Percentiles rank a stretch among this genome's conserved stretches.
Conservation (phyloP, 2,329 filamentous ascomycete species). For the Botrytis cinerea region DNA sequence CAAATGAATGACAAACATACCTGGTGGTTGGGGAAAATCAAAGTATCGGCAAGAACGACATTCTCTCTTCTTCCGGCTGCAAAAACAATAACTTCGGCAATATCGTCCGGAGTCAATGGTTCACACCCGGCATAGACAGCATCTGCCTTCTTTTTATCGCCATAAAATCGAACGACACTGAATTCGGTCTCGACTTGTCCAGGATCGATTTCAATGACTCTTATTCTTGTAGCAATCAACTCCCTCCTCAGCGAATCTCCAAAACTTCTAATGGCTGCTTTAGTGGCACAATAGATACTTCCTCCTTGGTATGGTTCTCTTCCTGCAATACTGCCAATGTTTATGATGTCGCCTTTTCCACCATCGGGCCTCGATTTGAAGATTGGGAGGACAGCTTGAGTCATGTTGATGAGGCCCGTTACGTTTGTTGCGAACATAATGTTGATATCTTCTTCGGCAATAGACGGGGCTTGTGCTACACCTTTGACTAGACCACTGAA, state of each 20-base stretch:
- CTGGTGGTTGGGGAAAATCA: slow-evolving; percentile 89
- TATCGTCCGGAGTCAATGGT: slow-evolving; percentile 84
- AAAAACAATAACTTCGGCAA: slow-evolving; percentile 89
- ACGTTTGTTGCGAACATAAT: slow-evolving; percentile 94
- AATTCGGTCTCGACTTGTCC: slow-evolving; percentile 96
- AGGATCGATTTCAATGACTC: slow-evolving; percentile 86
- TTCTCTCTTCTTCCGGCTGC: slow-evolving; percentile 82
- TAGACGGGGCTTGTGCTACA: slow-evolving; percentile 81
- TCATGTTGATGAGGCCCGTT: slow-evolving; percentile 93
- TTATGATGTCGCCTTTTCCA: slow-evolving; percentile 90
- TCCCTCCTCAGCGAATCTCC: slow-evolving; percentile 82
- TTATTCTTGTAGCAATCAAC: slow-evolving; percentile 75
- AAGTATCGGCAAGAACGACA: slow-evolving; percentile 83
- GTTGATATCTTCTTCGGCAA: slow-evolving; percentile 78
- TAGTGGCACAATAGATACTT: slow-evolving; percentile 90
- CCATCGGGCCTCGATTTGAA: slow-evolving; percentile 71
- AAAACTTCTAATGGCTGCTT: slow-evolving; percentile 84
- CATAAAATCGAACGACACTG: slow-evolving; percentile 82
- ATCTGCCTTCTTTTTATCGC: slow-evolving; percentile 86
- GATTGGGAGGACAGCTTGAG: slow-evolving; percentile 82
- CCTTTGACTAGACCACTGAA: slow-evolving; percentile 83
- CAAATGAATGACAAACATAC: slow-evolving; percentile 50
- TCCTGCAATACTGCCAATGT: slow-evolving; percentile 90
- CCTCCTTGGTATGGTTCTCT: slow-evolving; percentile 83
- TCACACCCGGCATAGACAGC: slow-evolving; percentile 83